Conservation (phyloP, 2,329 filamentous ascomycete species). For the Botrytis byssoidea region DNA sequence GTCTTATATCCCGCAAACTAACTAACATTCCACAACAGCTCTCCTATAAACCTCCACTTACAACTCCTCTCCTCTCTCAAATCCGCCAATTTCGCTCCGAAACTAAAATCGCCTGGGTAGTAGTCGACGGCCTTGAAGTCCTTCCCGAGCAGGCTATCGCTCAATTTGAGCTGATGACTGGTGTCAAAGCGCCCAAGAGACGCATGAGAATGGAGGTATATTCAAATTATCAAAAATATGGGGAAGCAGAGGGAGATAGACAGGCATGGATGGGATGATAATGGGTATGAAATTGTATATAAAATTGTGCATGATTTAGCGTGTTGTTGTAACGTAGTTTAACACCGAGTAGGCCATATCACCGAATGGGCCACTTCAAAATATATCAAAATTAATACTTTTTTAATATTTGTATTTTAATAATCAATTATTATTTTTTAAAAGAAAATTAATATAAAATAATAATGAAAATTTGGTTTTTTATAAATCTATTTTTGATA, state of each 20-base stretch:
- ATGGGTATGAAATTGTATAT: not conserved
- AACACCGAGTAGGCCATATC: too few species aligned
- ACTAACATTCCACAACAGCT: conserved; percentile 40
- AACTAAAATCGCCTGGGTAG: conserved; percentile 65
- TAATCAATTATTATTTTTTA: too few species aligned
- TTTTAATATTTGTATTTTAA: too few species aligned
- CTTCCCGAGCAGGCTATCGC: conserved; percentile 77
- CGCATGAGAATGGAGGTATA: conserved; percentile 57
- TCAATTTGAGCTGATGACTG: conserved; percentile 79
- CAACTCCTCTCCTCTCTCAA: conserved; percentile 69
- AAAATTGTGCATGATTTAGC: not conserved
- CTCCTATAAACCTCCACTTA: conserved; percentile 66
- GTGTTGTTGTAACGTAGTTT: not conserved
- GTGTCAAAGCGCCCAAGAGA: conserved; percentile 65
- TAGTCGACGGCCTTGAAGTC: conserved; percentile 73
- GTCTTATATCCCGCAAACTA: not conserved
- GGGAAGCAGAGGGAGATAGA: conserved; percentile 13
- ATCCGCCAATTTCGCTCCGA: conserved; percentile 48
- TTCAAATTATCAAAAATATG: conserved; percentile 35
- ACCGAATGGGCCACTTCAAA: too few species aligned
- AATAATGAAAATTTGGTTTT: too few species aligned
- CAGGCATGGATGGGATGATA: not conserved
- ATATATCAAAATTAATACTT: too few species aligned
- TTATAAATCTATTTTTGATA: too few species aligned
- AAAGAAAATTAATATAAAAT: too few species aligned